These are phyloP conservation scores for Avena sativa DNA, from an alignment of 176 grass and related monocot genomes.

Conservation along the genomic window DNA sequence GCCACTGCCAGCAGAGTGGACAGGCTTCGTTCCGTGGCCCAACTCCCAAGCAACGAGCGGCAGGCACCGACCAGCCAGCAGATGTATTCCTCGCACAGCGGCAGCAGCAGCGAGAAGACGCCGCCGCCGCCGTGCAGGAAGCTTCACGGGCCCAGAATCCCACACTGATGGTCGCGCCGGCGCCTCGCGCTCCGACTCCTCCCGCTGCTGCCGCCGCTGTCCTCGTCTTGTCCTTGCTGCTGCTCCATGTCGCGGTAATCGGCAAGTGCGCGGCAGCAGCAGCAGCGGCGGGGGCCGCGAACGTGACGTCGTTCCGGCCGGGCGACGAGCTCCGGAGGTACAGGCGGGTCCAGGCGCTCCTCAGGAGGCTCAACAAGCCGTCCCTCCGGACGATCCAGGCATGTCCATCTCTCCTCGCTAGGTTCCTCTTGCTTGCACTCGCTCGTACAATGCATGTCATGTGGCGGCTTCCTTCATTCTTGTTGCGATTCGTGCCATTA, in stretches of 20 bases:
- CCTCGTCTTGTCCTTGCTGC: not conserved
- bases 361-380: conserved; percentile 83
- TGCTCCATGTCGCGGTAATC: conserved; percentile 26
- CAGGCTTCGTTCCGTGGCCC: conserved; percentile 1
- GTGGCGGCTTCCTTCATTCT: not conserved
- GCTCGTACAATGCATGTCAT: not conserved
- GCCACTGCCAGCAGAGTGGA: conserved; percentile 12
- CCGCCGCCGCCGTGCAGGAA: conserved; percentile 12
- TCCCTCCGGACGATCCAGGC: conserved; percentile 84
- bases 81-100: conserved; percentile 54
- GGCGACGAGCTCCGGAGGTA: conserved; percentile 69
- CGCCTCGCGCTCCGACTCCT: not conserved
- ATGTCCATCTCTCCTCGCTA: conserved; percentile 21
- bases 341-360: conserved; percentile 65
- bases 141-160: conserved; percentile 35
- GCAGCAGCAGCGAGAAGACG: conserved; percentile 23
- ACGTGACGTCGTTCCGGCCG: conserved; percentile 66
- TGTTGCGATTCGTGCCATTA: not conserved
- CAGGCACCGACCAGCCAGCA: conserved; percentile 25
- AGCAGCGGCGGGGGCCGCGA: conserved; percentile 27
- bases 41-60: conserved; percentile 24
- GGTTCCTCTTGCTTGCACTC: not conserved
- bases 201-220: conserved; percentile 12
- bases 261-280: not conserved
- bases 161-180: conserved; percentile 35